phyloP scores from a whole-genome alignment of 2,329 filamentous ascomycete species.

The Aureobasidium mangrovei region DNA sequence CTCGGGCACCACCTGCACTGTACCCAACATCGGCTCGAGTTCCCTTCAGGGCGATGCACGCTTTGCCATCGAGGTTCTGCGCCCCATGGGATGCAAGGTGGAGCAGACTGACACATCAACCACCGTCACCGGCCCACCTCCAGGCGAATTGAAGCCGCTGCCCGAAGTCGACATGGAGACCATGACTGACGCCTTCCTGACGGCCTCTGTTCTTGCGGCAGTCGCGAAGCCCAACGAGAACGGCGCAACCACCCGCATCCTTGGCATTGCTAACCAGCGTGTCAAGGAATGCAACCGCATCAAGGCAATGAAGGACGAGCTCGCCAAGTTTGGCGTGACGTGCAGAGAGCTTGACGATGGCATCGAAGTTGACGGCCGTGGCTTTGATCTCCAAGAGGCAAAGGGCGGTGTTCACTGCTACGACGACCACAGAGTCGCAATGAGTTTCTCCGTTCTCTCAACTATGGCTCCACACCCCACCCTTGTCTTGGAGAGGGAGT shows the following conservation, averaged over 20 bases:
- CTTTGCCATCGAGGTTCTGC: conserved; percentile 82
- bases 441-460: conserved; percentile 92
- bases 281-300: conserved; percentile 99
- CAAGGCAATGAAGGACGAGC: conserved; percentile 85
- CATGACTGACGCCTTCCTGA: conserved; percentile 98
- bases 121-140: conserved; percentile 79
- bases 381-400: conserved; percentile 42
- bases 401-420: conserved; percentile 76
- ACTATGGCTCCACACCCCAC: conserved; percentile 62
- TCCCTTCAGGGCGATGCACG: conserved; percentile 92
- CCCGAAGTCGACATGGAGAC: conserved; percentile 92
- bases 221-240: conserved; percentile 63
- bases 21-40: conserved; percentile 88
- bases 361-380: conserved; percentile 62
- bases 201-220: conserved; percentile 84
- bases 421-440: conserved; percentile 94
- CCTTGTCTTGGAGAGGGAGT: conserved; percentile 80
- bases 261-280: conserved; percentile 92
- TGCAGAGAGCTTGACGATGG: conserved; percentile 89
- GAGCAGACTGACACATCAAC: conserved; percentile 78
- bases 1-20: conserved; percentile 87
- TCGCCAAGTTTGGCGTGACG: conserved; percentile 83
- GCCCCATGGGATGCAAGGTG: conserved; percentile 89
- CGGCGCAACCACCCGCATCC: conserved; percentile 66
- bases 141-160: conserved; percentile 65